Base-by-base conservation (phyloP, 1,284 basidiomycete genomes). In the Ganoderma sinense region DNA sequence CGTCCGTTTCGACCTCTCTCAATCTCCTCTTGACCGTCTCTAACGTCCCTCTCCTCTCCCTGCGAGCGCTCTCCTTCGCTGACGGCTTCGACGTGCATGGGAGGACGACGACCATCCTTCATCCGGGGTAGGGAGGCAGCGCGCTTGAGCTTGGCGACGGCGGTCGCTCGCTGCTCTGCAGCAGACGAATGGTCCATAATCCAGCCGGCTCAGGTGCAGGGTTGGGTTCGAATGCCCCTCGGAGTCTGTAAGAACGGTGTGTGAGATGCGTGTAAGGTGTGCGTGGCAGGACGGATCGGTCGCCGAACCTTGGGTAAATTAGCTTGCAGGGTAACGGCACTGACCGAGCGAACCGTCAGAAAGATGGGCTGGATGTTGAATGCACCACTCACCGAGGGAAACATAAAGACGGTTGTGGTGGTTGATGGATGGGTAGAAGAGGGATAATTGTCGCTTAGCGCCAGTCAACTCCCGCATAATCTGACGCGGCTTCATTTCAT, bases 111-210 rank as follows among this genome's bases (percentile, higher is more conserved):
- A 1, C 94, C 95, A 79, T 95, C 92, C 79, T 95, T 94, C 87
- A 94, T 94, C 67, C 95, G 88, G 45, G 95, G 95, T 36, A 97
- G 82, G 26, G 95, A 96, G 62, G 95, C 94, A 48, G 95, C 95
- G 75, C 95, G 90, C 82, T 94, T 96, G 73, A 97, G 88, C 83
- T 91, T 95, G 66, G 94, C 94, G 70, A 97, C 91, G n/a, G 94
- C 93, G 69, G 89, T 89, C 76, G 94, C 93, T 70, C 95, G 88
- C 77, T 92, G 88, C 76, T 91, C 88, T 66, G 91, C 88, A 84
- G 88, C 84, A 67, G 87, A 82, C 59, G 85, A 78, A 55, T 73
- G 73, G 75, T 88, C 87, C 83, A 83, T 86, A 70, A n/a, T 73
- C 70, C 64, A 62, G 73, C 65, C 65, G 70, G 68, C 62, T 71